Evolutionary conservation across 2,329 filamentous ascomycete species (phyloP).

Genomic region (Colletotrichum chrysophilum): DNA sequence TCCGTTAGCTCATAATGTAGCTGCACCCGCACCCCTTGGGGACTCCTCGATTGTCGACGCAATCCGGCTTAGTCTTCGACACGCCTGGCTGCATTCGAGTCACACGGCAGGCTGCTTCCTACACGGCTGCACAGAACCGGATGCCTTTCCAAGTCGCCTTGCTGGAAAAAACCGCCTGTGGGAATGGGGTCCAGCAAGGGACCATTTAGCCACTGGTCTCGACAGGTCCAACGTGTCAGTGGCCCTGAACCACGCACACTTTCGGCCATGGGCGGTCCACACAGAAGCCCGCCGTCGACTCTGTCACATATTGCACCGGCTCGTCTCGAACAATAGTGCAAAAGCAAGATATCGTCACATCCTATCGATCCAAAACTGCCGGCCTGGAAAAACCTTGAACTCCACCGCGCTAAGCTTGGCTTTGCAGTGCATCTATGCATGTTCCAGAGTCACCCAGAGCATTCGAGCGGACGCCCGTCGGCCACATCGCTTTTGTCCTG

Average conservation of each 20-base stretch:
- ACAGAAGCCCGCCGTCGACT: neutral
- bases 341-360: slow-evolving; percentile 24
- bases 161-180: neutral
- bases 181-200: neutral
- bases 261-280: neutral
- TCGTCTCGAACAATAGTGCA: slow-evolving; percentile 15
- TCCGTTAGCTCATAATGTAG: neutral
- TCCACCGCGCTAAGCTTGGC: slow-evolving; percentile 15
- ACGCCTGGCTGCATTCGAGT: neutral
- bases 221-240: neutral
- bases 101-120: neutral
- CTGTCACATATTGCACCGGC: slow-evolving; percentile 20
- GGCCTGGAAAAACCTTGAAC: slow-evolving; percentile 7
- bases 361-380: slow-evolving; percentile 23
- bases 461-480: neutral
- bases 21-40: neutral
- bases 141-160: neutral
- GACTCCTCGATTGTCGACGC: neutral
- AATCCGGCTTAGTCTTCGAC: neutral
- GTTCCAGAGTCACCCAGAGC: neutral
- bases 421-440: slow-evolving; percentile 14
- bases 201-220: neutral
- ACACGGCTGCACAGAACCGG: neutral
- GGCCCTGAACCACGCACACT: neutral
- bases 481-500: neutral